Evolutionary conservation across 768 basidiomycete genomes (phyloP).

Genomic region (Termitomyces sp.): DNA sequence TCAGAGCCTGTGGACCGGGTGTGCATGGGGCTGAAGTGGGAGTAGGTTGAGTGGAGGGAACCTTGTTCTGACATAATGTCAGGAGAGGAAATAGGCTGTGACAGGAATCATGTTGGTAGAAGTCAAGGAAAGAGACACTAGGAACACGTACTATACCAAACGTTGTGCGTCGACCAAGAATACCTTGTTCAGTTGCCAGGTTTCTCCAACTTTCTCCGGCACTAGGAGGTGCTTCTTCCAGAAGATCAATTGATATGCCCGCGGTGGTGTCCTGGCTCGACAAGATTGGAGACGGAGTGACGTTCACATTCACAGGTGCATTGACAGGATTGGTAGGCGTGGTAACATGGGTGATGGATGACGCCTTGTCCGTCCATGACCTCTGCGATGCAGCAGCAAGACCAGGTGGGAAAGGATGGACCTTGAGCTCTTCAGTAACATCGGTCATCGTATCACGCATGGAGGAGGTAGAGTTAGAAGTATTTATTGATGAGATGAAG

Average conservation of each 20-base stretch:
- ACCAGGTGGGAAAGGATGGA: slow-evolving; percentile 33
- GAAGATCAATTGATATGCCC: slow-evolving; percentile 49
- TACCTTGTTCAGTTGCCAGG: slow-evolving; percentile 37
- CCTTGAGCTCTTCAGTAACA: slow-evolving; percentile 26
- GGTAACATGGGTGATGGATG: slow-evolving; percentile 10
- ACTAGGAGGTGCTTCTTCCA: slow-evolving; percentile 67
- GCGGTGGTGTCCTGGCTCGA: slow-evolving; percentile 24
- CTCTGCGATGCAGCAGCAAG: slow-evolving; percentile 25
- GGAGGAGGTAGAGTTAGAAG: slow-evolving; percentile 27
- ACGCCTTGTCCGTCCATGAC: slow-evolving; percentile 27
- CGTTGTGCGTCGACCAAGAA: slow-evolving; percentile 33
- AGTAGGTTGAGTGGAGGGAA: slow-evolving; percentile 63
- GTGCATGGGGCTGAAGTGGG: slow-evolving; percentile 47
- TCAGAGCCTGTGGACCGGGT: slow-evolving; percentile 51
- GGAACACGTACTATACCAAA: slow-evolving; percentile 57
- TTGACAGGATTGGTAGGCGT: background rate
- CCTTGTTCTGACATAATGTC: slow-evolving; percentile 54
- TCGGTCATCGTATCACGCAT: slow-evolving; percentile 29
- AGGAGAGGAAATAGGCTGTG: slow-evolving; percentile 40
- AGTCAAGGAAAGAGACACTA: slow-evolving; percentile 6
- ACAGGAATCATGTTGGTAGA: slow-evolving; percentile 10
- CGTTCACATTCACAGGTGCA: background rate
- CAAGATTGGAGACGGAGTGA: slow-evolving; percentile 8
- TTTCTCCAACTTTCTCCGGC: slow-evolving; percentile 61
- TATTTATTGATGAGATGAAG: slow-evolving; percentile 33